phyloP scores from a whole-genome alignment of 345 rosid species.

The Lumnitzera littorea region DNA sequence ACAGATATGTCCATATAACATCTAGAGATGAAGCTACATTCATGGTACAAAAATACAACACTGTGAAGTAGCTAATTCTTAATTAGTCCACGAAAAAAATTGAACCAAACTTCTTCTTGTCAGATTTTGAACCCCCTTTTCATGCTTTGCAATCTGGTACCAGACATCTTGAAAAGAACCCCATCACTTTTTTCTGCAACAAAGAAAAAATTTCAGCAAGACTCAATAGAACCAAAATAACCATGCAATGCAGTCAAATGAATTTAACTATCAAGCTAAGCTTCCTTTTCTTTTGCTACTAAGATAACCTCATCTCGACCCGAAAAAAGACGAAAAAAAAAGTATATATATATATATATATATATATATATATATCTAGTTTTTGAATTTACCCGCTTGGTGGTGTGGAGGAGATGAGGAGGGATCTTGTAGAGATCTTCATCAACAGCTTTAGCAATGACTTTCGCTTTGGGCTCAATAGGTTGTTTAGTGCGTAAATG shows the following conservation, averaged over 20 bases:
- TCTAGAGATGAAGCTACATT: too few species aligned
- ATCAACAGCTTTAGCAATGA: conserved; percentile 49
- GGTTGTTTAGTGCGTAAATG: neutral
- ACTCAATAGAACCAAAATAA: neutral
- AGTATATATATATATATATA: too few species aligned
- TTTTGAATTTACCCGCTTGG: conserved; percentile 33
- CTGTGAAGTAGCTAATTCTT: too few species aligned
- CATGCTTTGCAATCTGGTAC: conserved; percentile 57
- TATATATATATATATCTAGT: too few species aligned
- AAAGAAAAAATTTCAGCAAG: conserved; percentile 1
- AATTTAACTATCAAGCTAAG: too few species aligned
- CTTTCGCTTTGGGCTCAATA: conserved; percentile 5
- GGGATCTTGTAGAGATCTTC: conserved; percentile 94
- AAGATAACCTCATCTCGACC: too few species aligned
- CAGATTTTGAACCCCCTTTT: neutral
- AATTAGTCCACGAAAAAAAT: too few species aligned
- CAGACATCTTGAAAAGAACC: conserved; percentile 65
- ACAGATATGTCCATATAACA: too few species aligned
- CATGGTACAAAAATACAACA: too few species aligned
- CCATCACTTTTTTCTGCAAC: conserved; percentile 43
- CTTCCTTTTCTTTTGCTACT: too few species aligned
- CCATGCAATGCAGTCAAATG: neutral
- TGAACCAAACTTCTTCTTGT: too few species aligned
- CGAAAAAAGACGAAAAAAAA: too few species aligned
- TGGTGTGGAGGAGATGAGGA: conserved; percentile 60